Base-by-base conservation (phyloP, 495 filamentous ascomycete species). In the Aspergillus hancockii region DNA sequence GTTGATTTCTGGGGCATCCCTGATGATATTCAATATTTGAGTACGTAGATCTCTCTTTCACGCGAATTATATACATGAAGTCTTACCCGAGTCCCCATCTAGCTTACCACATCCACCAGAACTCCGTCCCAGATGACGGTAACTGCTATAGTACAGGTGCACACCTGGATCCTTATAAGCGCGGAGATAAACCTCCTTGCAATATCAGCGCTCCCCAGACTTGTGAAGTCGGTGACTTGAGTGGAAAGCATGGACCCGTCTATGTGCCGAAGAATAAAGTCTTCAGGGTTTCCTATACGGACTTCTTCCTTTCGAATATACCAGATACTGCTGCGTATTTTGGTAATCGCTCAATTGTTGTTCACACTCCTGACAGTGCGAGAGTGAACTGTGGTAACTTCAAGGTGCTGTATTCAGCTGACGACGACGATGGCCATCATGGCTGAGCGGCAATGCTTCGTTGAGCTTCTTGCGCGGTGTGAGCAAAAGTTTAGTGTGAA, bases 81-180 rank as follows among this genome's bases (percentile, higher is more conserved):
- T 55, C 45, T 18, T 8, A 36, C 38, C 9, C 36, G 30, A 52
- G 8, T 54, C 34, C 13, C 36, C 31, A n/a, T 12, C 4, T 53
- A 93, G 91, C 79, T 30, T 97, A 96, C 77, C 91, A 96, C 63
- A 81, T 97, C 66, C 91, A 96, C 76, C 84, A 85, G 56, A 68
- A 76, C 43, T 89, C 88, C 16, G 88, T 96, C 32, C 86, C 88
- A 4, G 73, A 77, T 36, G 73, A 86, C 64, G 92, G 92, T 56
- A 92, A 91, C 81, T 97, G 92, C 79, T 88, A 85, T 52, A 78
- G 69, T 4, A 88, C 91, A 8, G 70, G 83, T 19, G 85, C 75
- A 0, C 92, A 94, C 66, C 75, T 88, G 21, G 86, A 90, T 65
- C 86, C 88, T 0, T 86, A 83, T 67, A 71, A 78, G 49, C 85